Evolutionary conservation across 345 rosid genomes (phyloP), one percentile per base, ranked within the genome.

Genomic region (Lepidium africanum): DNA sequence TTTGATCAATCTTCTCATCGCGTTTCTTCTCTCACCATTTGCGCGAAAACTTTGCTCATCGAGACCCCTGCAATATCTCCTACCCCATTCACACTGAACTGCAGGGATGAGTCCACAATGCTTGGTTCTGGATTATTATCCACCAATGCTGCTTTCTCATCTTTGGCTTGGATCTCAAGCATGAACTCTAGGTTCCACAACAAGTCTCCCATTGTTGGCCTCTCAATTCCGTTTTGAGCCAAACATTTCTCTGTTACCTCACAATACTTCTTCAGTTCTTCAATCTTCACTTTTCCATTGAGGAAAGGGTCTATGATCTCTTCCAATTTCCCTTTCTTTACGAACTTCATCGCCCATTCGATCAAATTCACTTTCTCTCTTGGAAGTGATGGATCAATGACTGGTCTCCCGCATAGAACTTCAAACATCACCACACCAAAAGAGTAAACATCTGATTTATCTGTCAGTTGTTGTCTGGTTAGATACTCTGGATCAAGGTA

Each of bases 401-500:
- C 87, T 10, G 88, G 78, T 56, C 91, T 81, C 6, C 84, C 91
- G 0, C 85, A 82, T 3, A 86, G 48, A 7, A 86, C 78, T 71
- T 86, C 91, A 7, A 84, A 69, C 87, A 84, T 80, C 19, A 86
- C 88, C n/a, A 86, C 91, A 42, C 88, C 91, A 17, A 84, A 86
- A 5, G 88, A 84, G 79, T 86, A 86, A 16, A 86, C 91, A 74
- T 86, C 87, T 0, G 88, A 86, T 67, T 82, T 86, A 64, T 83
- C 82, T 0, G 84, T 83, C 49, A 86, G 54, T 11, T 81, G 84
- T 53, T 81, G 87, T 72, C 81, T 81, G 0, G 79, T 78, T 59
- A 83, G 60, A 53, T 86, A 86, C 74, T 86, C 90, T 2, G 90
- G 90, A 73, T 86, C 90, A 9, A 86, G 82, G 56, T 86, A 86